Evolutionary conservation across 495 filamentous ascomycete genomes (phyloP).

Genomic region (Peziza echinospora): DNA sequence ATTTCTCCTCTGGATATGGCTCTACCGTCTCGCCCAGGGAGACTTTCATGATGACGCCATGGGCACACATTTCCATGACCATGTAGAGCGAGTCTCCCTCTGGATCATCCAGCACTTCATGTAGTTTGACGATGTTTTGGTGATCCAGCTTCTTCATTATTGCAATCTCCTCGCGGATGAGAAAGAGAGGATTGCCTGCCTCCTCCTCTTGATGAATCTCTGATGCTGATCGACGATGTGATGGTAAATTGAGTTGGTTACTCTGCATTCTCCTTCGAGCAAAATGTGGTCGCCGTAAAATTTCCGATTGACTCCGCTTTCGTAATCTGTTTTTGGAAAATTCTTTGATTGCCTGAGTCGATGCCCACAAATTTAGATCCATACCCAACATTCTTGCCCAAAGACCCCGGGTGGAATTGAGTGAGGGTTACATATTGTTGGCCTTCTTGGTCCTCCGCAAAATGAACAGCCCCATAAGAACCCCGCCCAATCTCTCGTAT

Average conservation of each 20-base stretch:
- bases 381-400: background rate
- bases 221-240: constrained; percentile 16
- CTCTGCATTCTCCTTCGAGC: constrained; percentile 28
- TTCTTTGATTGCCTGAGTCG: constrained; percentile 69
- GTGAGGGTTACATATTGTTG: constrained; percentile 56
- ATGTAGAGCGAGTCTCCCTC: constrained; percentile 91
- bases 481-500: constrained; percentile 89
- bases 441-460: constrained; percentile 76
- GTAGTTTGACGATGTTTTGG: constrained; percentile 70
- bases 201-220: constrained; percentile 31
- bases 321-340: constrained; percentile 84
- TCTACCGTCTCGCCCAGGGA: constrained; percentile 62
- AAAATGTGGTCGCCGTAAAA: constrained; percentile 47
- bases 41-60: constrained; percentile 93
- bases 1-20: constrained; percentile 66
- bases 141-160: constrained; percentile 99
- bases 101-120: constrained; percentile 89
- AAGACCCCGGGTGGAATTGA: background rate
- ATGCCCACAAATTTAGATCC: background rate
- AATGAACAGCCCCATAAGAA: constrained; percentile 84
- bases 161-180: constrained; percentile 92
- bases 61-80: constrained; percentile 98
- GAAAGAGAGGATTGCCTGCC: constrained; percentile 54
- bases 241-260: constrained; percentile 9
- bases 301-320: constrained; percentile 83